Evolutionary conservation across 805 yeast genomes (phyloP), one percentile per base, ranked within the genome.

Genomic region (Starmerella scarabaei): DNA sequence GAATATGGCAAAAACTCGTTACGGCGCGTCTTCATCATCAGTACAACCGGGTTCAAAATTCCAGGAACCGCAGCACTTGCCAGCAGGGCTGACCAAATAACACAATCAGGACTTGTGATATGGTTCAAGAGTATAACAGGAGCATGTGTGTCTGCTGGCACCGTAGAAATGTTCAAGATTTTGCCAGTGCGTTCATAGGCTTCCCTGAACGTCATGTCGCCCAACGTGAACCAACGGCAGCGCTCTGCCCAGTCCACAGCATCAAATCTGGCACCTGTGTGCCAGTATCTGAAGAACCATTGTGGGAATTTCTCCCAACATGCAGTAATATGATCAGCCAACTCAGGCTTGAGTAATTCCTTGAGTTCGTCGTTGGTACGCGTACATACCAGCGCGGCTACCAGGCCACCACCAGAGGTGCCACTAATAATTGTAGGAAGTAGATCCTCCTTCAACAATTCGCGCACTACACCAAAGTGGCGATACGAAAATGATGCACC

Each of bases 51-150:
- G 46, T 77, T 77, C 41, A 80, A 60, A 12, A 80, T 77, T 0
- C 91, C 91, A 0, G 93, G 93, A 6, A 81, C 91, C 0, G 91
- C 91, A 4, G 83, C 72, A 3, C 84, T 76, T 0, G 91, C 91
- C 30, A 80, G 60, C 42, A 80, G 60, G 0, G 85, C 64, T 2
- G 82, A 73, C 91, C 91, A 80, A n/a, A 81, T 75, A 14, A 80
- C 74, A 56, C 88, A 79, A 54, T 78, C 69, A 9, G 91, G 91
- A 14, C 86, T 72, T 0, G 91, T 80, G 43, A 79, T 69, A 51
- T 76, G 73, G 51, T 80, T 80, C 55, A 88, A 77, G 35, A 80
- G 61, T 52, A 81, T 80, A 2, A 77, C 85, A 0, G 93, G 91
- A 3, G 85, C 75, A 55, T 78, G 80, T 0, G 84, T 80, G 53